phyloP scores from a whole-genome alignment of 768 basidiomycete species.

The Boletus reticulatus region DNA sequence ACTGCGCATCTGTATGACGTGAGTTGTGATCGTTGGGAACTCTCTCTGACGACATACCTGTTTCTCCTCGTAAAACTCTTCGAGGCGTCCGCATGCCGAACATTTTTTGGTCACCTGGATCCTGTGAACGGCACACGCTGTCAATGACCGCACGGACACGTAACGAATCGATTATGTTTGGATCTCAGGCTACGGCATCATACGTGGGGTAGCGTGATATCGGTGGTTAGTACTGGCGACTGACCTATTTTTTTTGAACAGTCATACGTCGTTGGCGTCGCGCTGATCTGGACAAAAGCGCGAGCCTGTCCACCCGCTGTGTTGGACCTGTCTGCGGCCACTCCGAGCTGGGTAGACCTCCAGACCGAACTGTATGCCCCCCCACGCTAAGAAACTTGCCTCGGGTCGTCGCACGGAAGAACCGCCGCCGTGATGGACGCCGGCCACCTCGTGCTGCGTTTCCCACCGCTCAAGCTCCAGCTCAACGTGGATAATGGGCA shows the following conservation, averaged over 20 bases:
- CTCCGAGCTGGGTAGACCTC: conserved; percentile 18
- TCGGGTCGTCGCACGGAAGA: conserved; percentile 1
- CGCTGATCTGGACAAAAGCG: too few relatives aligned
- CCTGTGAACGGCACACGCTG: neutral
- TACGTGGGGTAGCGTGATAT: too few relatives aligned
- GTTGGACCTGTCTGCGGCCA: conserved; percentile 35
- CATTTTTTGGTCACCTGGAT: conserved; percentile 85
- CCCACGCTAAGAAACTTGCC: conserved; percentile 4
- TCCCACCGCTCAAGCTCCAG: conserved; percentile 12
- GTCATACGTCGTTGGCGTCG: too few relatives aligned
- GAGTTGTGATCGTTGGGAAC: neutral
- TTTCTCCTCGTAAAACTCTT: conserved; percentile 86
- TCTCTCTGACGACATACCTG: conserved; percentile 51
- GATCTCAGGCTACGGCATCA: too few relatives aligned
- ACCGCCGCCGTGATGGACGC: neutral
- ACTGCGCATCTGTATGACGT: conserved; percentile 61
- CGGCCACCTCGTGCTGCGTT: neutral
- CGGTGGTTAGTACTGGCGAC: too few relatives aligned
- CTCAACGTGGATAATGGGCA: neutral
- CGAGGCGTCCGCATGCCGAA: conserved; percentile 79
- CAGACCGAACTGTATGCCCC: neutral
- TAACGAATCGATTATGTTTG: too few relatives aligned
- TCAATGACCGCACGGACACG: too few relatives aligned
- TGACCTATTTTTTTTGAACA: too few relatives aligned
- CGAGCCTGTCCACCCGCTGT: conserved; percentile 33